Percentiles rank a stretch among this genome's conserved stretches.
phyloP scores from a whole-genome alignment of 192 early-diverging fungal genomes.

The Linnemannia schmuckeri region DNA sequence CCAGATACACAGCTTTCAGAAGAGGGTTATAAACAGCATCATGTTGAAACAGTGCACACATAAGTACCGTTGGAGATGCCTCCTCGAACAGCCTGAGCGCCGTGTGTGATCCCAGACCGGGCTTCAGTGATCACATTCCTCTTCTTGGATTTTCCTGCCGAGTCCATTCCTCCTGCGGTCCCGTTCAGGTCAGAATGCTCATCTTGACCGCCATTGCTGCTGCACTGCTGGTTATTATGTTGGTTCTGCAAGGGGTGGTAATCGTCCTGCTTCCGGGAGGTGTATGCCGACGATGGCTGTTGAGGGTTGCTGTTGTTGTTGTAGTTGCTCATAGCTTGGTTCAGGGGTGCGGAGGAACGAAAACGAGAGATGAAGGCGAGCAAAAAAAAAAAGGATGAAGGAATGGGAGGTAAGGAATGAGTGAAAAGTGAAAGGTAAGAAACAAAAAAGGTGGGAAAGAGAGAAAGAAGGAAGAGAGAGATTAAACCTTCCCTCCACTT shows the following conservation, averaged over 20 bases:
- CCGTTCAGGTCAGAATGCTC: background rate
- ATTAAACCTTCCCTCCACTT: no score
- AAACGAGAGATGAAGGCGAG: background rate
- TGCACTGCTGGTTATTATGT: background rate
- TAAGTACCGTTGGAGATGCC: slow-evolving; percentile 18
- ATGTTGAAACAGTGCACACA: background rate
- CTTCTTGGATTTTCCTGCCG: slow-evolving; percentile 18
- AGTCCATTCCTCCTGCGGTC: slow-evolving; percentile 1
- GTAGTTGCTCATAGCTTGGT: slow-evolving; percentile 23
- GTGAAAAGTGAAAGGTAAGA: background rate
- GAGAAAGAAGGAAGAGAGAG: background rate
- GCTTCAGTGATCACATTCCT: slow-evolving; percentile 22
- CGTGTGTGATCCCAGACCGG: slow-evolving; percentile 10
- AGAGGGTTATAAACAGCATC: background rate
- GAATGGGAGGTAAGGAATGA: background rate
- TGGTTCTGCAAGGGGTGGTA: slow-evolving; percentile 20
- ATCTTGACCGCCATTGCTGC: background rate
- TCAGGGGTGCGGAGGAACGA: background rate
- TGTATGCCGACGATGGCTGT: slow-evolving; percentile 8
- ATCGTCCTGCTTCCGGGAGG: background rate
- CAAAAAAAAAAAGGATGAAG: background rate
- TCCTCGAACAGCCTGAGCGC: slow-evolving; percentile 22
- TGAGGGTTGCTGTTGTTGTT: slow-evolving; percentile 10
- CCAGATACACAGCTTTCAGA: background rate
- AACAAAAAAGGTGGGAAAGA: background rate